Evolutionary conservation across 2,329 filamentous ascomycete species (phyloP).

Genomic region (Ceratocystiopsis sp.): DNA sequence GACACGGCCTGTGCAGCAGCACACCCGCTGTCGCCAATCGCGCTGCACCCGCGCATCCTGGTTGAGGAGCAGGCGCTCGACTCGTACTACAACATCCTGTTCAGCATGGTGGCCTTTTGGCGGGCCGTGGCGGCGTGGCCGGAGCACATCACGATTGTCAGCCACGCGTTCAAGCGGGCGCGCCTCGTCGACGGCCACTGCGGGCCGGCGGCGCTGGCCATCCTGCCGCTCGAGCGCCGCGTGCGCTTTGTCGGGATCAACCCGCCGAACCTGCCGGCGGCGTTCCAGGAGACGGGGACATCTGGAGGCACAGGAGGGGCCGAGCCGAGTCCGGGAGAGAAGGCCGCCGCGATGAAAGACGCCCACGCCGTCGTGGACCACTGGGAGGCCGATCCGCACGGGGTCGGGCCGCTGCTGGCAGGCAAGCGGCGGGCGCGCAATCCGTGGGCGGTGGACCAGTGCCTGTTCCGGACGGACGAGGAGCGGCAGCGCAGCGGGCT

Average conservation of each 20-base stretch:
- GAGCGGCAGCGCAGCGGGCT: constrained; percentile 21
- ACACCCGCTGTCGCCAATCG: constrained; percentile 14
- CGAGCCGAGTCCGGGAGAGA: constrained; percentile 10
- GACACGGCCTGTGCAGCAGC: neutral
- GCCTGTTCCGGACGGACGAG: constrained; percentile 23
- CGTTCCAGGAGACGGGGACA: constrained; percentile 13
- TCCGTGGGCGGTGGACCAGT: constrained; percentile 27
- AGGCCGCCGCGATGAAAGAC: constrained; percentile 24
- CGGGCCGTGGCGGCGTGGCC: constrained; percentile 34
- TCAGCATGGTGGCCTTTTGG: constrained; percentile 45
- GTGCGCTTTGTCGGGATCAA: constrained; percentile 46
- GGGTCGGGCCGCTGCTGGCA: constrained; percentile 24
- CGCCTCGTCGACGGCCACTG: constrained; percentile 50
- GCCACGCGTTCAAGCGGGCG: constrained; percentile 50
- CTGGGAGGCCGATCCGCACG: constrained; percentile 37
- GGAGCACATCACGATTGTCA: constrained; percentile 40
- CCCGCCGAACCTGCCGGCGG: constrained; percentile 26
- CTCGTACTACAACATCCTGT: constrained; percentile 71
- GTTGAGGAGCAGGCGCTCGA: constrained; percentile 62
- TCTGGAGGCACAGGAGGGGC: too few species aligned
- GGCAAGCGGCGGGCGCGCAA: constrained; percentile 33
- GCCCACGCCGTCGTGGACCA: constrained; percentile 25
- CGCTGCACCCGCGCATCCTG: constrained; percentile 24
- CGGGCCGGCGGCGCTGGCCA: constrained; percentile 33
- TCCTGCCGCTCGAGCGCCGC: constrained; percentile 21